These are phyloP conservation scores for Dryas integrifolia DNA, from an alignment of 331 rosid species.

Conservation along the genomic window DNA sequence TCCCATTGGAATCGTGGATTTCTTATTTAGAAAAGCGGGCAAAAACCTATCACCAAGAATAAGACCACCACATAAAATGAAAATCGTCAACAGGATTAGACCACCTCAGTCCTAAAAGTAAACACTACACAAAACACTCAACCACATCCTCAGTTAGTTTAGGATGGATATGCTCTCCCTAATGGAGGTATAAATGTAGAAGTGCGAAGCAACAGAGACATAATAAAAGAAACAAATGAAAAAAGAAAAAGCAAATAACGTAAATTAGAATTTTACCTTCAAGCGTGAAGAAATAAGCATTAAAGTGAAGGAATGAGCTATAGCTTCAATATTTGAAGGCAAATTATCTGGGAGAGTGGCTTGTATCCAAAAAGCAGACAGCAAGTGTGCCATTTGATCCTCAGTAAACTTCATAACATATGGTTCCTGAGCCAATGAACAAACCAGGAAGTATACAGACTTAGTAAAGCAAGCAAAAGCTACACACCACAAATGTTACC, in stretches of 20 bases:
- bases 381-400: conserved; percentile 81
- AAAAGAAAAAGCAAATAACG: neutral
- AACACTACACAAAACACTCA: neutral
- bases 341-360: conserved; percentile 75
- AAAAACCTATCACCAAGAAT: too few species aligned
- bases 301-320: conserved; percentile 70
- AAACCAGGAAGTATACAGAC: conserved; percentile 6
- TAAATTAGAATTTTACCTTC: conserved; percentile 47
- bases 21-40: neutral
- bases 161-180: neutral
- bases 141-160: neutral
- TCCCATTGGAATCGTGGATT: neutral
- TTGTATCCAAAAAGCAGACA: conserved; percentile 92
- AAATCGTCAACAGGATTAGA: too few species aligned
- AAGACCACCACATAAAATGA: too few species aligned
- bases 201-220: conserved; percentile 12
- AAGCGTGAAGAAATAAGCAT: conserved; percentile 62
- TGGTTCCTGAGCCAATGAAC: conserved; percentile 62
- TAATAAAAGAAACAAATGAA: neutral
- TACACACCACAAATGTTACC: conserved; percentile 13
- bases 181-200: neutral
- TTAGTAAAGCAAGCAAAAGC: conserved; percentile 8
- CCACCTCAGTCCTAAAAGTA: neutral
- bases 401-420: conserved; percentile 73
- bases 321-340: conserved; percentile 85